These are phyloP conservation scores for Nothophytophthora sp. DNA, from an alignment of 352 stramenopile species.

Conservation along the genomic window DNA sequence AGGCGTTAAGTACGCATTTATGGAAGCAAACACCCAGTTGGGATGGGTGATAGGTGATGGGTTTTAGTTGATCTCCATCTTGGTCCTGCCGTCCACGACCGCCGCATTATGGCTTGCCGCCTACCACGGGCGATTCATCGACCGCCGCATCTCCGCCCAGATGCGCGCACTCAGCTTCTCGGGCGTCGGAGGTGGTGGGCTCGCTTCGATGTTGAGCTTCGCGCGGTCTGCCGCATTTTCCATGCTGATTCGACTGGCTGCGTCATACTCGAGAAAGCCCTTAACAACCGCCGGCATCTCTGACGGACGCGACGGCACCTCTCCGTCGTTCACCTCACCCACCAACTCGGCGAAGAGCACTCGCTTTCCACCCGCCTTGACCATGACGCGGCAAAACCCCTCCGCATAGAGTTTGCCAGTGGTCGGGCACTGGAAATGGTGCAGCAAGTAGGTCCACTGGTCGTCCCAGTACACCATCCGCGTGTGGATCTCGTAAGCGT, in stretches of 20 bases:
- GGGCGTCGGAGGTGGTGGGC: conserved; percentile 2
- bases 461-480: conserved; percentile 52
- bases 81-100: no score
- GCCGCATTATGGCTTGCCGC: no score
- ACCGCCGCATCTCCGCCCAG: conserved; percentile 38
- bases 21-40: no score
- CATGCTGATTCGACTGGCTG: conserved; percentile 36
- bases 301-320: conserved; percentile 12
- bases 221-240: conserved; percentile 17
- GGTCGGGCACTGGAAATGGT: conserved; percentile 57
- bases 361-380: conserved; percentile 20
- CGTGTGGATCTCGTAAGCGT: conserved; percentile 58
- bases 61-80: no score
- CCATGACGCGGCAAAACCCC: conserved; percentile 35
- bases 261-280: conserved; percentile 43
- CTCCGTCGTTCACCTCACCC: conserved; percentile 26
- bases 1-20: no score
- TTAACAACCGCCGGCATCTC: conserved; percentile 39
- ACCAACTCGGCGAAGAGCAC: conserved; percentile 32
- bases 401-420: conserved; percentile 60
- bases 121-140: conserved; percentile 40
- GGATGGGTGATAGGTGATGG: no score
- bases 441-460: conserved; percentile 58
- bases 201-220: conserved; percentile 5
- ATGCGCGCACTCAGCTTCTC: conserved; percentile 25